Evolutionary conservation across 1,139 yeast genomes (phyloP).

Genomic region (Hemisphaericaspora lyxosophila): DNA sequence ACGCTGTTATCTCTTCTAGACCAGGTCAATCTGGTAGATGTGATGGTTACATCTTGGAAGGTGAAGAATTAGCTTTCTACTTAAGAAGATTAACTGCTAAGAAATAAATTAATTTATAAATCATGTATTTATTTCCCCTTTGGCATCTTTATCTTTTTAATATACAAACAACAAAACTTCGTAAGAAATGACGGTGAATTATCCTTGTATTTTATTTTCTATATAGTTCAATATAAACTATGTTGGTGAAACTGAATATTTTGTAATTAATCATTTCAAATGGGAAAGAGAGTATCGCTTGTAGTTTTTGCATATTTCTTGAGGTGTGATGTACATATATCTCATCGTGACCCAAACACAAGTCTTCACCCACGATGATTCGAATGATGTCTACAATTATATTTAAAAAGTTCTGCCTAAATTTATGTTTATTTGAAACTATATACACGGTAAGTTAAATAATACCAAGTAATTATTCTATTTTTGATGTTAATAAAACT

Average conservation of each 20-base stretch:
- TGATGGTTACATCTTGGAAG: slow-evolving; percentile 99
- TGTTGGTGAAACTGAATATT: background rate
- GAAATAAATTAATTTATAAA: slow-evolving; percentile 60
- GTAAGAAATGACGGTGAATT: slow-evolving; percentile 2
- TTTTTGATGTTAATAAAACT: slow-evolving; percentile 1
- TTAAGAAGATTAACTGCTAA: slow-evolving; percentile 98
- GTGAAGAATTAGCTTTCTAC: slow-evolving; percentile 99
- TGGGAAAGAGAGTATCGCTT: background rate
- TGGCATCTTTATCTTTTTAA: slow-evolving; percentile 5
- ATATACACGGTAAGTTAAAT: background rate
- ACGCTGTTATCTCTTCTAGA: slow-evolving; percentile 98
- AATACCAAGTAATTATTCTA: background rate
- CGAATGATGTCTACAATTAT: too few relatives aligned
- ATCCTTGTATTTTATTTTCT: slow-evolving; percentile 7
- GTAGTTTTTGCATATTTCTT: background rate
- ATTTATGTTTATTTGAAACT: background rate
- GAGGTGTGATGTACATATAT: too few relatives aligned
- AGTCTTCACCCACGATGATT: too few relatives aligned
- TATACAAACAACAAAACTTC: slow-evolving; percentile 3
- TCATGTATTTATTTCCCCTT: slow-evolving; percentile 7
- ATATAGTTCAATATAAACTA: slow-evolving; percentile 5
- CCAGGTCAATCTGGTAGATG: slow-evolving; percentile 99
- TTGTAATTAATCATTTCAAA: background rate
- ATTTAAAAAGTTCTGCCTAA: background rate
- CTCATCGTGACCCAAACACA: too few relatives aligned